Evolutionary conservation across 345 rosid genomes (phyloP), one percentile per base, ranked within the genome.

Genomic region (Isatis tinctoria): DNA sequence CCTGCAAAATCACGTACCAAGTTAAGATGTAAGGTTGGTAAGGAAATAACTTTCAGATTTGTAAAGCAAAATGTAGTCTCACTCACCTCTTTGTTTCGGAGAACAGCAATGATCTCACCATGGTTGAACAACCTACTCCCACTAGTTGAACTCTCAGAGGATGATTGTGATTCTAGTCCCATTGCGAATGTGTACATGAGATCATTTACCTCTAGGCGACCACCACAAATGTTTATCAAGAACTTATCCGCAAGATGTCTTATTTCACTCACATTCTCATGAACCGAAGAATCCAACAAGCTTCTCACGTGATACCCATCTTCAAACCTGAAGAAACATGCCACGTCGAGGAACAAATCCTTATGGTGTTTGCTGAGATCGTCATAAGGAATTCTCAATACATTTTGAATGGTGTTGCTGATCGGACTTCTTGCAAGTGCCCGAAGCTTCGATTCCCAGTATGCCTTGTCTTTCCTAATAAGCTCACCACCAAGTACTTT

Each of bases 331-430:
- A 69, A 69, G 54, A 81, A 79, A 39, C 76, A 79, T 9, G 83
- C 85, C 24, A 84, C 67, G 26, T 82, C 83, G 8, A 79, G 71
- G 76, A 84, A 84, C 6, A 79, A 11, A 4, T 22, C 27, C 69
- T 79, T 63, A 4, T 35, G 43, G 12, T 51, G 3, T 5, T 40
- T 10, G 22, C 48, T 32, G 8, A 84, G 61, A 12, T 65, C 77
- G 26, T 79, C 74, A 10, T 65, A 39, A 8, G 83, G 78, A 13
- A 78, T 63, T 43, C 36, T 69, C 37, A 79, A 49, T 1, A 72
- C 36, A 0, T 56, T 10, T 4, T 16, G 58, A 41, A 84, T 74
- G 2, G 74, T 43, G 6, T 27, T 37, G 44, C 64, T 36, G 10
- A 63, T 26, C 8, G 74, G 71, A 45, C 64, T 53, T 13, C 12